Conservation (phyloP, 108 stramenopile species). For the Chaetoceros tenuissimus region DNA sequence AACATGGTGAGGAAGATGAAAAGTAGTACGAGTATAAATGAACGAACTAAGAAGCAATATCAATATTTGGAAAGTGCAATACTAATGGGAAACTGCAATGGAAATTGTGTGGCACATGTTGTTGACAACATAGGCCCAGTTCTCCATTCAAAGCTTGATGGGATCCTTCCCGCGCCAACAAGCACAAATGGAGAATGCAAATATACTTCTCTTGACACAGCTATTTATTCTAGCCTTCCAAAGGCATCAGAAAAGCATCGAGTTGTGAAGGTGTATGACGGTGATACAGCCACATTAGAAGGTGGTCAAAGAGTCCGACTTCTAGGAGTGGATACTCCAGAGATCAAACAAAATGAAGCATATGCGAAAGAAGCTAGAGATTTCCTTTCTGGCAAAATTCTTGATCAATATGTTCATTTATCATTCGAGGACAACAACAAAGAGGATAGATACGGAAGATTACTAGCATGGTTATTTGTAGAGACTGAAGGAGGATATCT, state of each 20-base stretch:
- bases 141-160: background rate
- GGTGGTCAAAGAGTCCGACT: constrained; percentile 56
- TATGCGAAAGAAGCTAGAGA: constrained; percentile 73
- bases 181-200: no score
- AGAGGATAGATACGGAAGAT: constrained; percentile 62
- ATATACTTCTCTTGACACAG: background rate
- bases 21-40: no score
- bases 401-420: constrained; percentile 47
- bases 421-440: constrained; percentile 27
- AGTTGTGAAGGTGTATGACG: constrained; percentile 67
- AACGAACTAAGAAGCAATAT: no score
- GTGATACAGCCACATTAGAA: constrained; percentile 62
- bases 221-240: constrained; percentile 45
- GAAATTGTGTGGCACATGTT: background rate
- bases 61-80: no score
- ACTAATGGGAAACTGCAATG: background rate
- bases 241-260: constrained; percentile 33
- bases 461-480: constrained; percentile 57
- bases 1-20: no score
- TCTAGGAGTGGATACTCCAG: constrained; percentile 73
- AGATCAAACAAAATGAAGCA: constrained; percentile 66
- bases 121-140: background rate
- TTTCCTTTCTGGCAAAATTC: constrained; percentile 49
- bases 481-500: constrained; percentile 23
- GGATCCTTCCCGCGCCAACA: no score